Base-by-base conservation (phyloP, 202 grass and related monocot genomes). In the Setaria italica region DNA sequence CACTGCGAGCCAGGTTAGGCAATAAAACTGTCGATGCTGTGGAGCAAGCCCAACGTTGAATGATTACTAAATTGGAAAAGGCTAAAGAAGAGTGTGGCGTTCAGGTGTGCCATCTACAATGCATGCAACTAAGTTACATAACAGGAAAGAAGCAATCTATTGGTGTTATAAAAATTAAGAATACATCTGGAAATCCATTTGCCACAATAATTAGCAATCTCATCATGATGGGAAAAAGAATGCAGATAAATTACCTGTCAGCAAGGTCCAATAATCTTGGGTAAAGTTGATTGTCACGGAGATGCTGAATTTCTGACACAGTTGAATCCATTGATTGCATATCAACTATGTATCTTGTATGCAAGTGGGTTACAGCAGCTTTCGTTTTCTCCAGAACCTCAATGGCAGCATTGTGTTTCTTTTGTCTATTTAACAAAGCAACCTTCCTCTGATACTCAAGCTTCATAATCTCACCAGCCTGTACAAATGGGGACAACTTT, bases 311-410 rank as follows among this genome's bases (percentile, higher is more conserved):
- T 91, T 99, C 97, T 85, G 92, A 91, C 20, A 99, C 92, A n/a
- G 94, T 99, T 59, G 93, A 94, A 91, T 99, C 94, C 94, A 99
- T 91, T 85, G 97, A 97, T 89, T 99, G 97, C 92, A 99, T 93
- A 80, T 99, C 97, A 67, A 99, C 97, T 77, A 99, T 91, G 66
- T 94, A 97, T 88, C 89, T 89, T 74, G 97, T 99, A 85, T 99
- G 97, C 81, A 99, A 84, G 88, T 99, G 97, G 58, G 94, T 99
- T 54, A 99, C 97, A 12, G 90, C 94, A 83, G 97, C 92, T 94
- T 99, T 99, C 35, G 94, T 97, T 90, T 92, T 99, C 79, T 97
- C 92, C 70, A 99, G 85, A 75, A 95, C 82, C 59, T 99, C 94
- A 16, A 85, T 71, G 86, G 72, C 69, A 41, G 90, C 94, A 90